Base-by-base conservation (phyloP, 176 grass and related monocot genomes). In the Saccharum spontaneum region DNA sequence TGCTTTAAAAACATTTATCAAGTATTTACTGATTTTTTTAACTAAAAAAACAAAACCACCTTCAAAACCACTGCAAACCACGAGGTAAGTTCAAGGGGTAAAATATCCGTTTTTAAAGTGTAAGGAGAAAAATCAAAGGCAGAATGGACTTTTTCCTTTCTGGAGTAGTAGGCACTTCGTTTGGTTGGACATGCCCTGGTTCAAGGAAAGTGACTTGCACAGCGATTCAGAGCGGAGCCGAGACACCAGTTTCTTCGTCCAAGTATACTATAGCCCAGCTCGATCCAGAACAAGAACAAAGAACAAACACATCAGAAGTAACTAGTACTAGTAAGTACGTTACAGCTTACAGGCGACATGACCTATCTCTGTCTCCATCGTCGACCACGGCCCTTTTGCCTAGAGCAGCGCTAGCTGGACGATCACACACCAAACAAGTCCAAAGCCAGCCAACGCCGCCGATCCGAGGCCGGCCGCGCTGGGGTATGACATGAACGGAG, bases 331-430 rank as follows among this genome's bases (percentile, higher is more conserved):
- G 33, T 33, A 33, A 33, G 33, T 61, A 14, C 62, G 62, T 31
- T 7, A 15, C 62, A 65, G 24, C 48, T 60, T 39, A 11, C 70
- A 60, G n/a, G 30, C 60, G 54, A 37, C 36, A 45, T 37, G 55
- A 60, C 57, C 57, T 83, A 72, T 6, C 13, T 66, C 79, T 82
- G 89, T 66, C 79, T 90, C 85, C 55, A 84, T 84, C 91, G 75
- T 26, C 36, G 67, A 26, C 22, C 36, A 33, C 36, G 31, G 6
- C 22, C 20, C 13, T 20, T 81, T 13, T 23, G 10, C 39, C 83
- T 88, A 92, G 8, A 82, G 75, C 71, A 92, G 22, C 26, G 89
- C 83, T 36, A 90, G 64, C 37, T 76, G 86, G 46, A 81, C 76
- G 41, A 82, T 80, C 40, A 62, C 46, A 54, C 67, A 18, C 6